Evolutionary conservation across 2,329 filamentous ascomycete species (phyloP).

Genomic region (Calonectria multiphialidica): DNA sequence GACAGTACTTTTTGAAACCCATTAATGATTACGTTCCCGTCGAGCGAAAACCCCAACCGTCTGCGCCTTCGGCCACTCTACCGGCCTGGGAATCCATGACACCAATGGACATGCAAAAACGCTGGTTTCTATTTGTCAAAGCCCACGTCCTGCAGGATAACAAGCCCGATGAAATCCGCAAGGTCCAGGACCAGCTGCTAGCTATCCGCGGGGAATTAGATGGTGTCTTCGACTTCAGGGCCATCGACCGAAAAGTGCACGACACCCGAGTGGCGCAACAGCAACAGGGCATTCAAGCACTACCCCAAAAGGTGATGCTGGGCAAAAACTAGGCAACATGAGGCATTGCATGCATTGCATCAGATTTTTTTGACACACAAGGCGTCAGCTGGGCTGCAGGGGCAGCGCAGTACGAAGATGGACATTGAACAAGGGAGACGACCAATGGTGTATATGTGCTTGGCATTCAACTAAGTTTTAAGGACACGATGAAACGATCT

Average conservation of each 20-base stretch:
- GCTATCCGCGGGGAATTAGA: constrained; percentile 60
- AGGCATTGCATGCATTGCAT: not conserved
- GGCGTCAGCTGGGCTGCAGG: not conserved
- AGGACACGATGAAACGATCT: not conserved
- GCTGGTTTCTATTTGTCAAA: constrained; percentile 69
- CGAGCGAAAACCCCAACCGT: constrained; percentile 32
- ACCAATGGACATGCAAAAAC: constrained; percentile 60
- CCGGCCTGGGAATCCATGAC: constrained; percentile 61
- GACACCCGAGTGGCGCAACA: constrained; percentile 62
- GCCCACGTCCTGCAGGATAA: constrained; percentile 67
- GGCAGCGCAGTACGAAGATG: not conserved
- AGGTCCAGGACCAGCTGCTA: constrained; percentile 65
- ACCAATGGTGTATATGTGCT: not conserved
- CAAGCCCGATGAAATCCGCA: constrained; percentile 68
- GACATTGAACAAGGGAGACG: not conserved
- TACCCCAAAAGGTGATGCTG: constrained; percentile 52
- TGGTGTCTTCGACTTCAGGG: constrained; percentile 65
- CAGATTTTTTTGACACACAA: not conserved
- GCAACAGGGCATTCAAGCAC: constrained; percentile 52
- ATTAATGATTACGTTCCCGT: constrained; percentile 50
- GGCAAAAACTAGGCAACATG: constrained; percentile 43
- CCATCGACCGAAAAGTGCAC: constrained; percentile 64
- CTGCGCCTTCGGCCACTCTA: constrained; percentile 46
- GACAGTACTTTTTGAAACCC: constrained; percentile 57
- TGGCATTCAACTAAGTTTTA: not conserved